Conservation (phyloP, 495 filamentous ascomycete genomes). For the Neurospora intermedia region DNA sequence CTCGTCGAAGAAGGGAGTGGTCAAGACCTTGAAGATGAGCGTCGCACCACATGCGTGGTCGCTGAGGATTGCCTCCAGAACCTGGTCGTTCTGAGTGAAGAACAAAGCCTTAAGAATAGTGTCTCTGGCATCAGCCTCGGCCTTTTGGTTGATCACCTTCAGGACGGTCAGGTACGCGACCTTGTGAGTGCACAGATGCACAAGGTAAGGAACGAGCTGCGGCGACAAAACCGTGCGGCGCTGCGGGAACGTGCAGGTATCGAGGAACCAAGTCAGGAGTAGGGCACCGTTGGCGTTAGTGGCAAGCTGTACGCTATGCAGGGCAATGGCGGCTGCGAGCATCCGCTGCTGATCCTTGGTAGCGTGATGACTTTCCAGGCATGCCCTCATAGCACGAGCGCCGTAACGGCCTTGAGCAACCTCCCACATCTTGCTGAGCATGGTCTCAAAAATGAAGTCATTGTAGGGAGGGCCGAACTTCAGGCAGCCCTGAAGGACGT, state of each 20-base stretch:
- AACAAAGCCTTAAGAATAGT: conserved; percentile 85
- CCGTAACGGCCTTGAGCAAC: conserved; percentile 88
- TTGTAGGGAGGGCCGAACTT: conserved; percentile 83
- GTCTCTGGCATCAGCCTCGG: conserved; percentile 89
- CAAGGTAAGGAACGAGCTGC: conserved; percentile 87
- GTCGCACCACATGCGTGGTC: conserved; percentile 91
- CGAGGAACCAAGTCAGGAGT: conserved; percentile 93
- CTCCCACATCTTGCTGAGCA: conserved; percentile 93
- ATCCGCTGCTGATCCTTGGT: conserved; percentile 92
- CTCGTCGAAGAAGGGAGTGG: conserved; percentile 96
- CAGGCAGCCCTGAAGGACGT: conserved; percentile 91
- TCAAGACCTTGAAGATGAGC: conserved; percentile 94
- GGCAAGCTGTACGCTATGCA: conserved; percentile 92
- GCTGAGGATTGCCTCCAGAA: conserved; percentile 79
- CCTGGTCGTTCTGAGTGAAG: conserved; percentile 81
- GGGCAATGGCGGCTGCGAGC: conserved; percentile 86
- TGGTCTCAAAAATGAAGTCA: conserved; percentile 94
- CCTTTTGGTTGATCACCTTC: conserved; percentile 97
- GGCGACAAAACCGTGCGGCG: conserved; percentile 88
- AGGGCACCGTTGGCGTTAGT: conserved; percentile 95
- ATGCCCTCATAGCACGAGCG: conserved; percentile 91
- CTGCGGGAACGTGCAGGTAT: conserved; percentile 92
- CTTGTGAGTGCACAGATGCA: conserved; percentile 96
- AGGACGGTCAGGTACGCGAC: conserved; percentile 95
- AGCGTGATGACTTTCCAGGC: conserved; percentile 89